phyloP scores from a whole-genome alignment of 1,139 yeast genomes.

The Oligophagozyma castellii region DNA sequence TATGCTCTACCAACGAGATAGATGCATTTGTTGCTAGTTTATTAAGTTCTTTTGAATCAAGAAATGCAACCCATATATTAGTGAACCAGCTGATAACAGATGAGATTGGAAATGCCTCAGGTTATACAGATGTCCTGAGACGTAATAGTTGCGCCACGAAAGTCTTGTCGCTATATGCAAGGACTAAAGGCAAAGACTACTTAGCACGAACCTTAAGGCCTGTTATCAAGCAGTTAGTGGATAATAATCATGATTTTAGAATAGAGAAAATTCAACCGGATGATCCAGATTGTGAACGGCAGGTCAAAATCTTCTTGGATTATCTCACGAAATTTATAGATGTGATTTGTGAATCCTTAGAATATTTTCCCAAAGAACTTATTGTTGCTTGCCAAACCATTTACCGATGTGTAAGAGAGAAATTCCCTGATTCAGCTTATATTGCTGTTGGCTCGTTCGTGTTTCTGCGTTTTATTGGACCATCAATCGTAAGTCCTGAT shows the following conservation, averaged over 20 bases:
- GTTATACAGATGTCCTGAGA: slow-evolving; percentile 61
- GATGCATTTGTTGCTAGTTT: slow-evolving; percentile 63
- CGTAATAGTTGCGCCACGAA: slow-evolving; percentile 76
- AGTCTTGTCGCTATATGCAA: slow-evolving; percentile 57
- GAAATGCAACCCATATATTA: slow-evolving; percentile 39
- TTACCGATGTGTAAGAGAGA: slow-evolving; percentile 44
- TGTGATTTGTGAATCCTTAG: slow-evolving; percentile 42
- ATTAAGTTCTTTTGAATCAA: slow-evolving; percentile 42
- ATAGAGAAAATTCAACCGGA: slow-evolving; percentile 41
- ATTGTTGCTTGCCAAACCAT: slow-evolving; percentile 64
- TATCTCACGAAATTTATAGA: slow-evolving; percentile 48
- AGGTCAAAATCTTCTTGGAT: slow-evolving; percentile 38
- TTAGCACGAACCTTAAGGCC: slow-evolving; percentile 42
- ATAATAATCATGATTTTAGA: slow-evolving; percentile 41
- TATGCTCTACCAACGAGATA: slow-evolving; percentile 52
- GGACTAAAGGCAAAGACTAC: slow-evolving; percentile 48
- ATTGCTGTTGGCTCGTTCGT: slow-evolving; percentile 81
- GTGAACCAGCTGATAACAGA: slow-evolving; percentile 44
- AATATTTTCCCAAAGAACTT: slow-evolving; percentile 56
- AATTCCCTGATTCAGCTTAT: slow-evolving; percentile 48
- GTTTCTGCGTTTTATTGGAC: slow-evolving; percentile 74
- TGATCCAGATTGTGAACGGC: slow-evolving; percentile 29
- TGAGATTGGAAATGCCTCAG: slow-evolving; percentile 47
- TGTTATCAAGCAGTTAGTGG: slow-evolving; percentile 37
- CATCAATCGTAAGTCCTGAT: slow-evolving; percentile 85